Evolutionary conservation across 805 yeast species (phyloP).

Genomic region (Candida krabiensis): DNA sequence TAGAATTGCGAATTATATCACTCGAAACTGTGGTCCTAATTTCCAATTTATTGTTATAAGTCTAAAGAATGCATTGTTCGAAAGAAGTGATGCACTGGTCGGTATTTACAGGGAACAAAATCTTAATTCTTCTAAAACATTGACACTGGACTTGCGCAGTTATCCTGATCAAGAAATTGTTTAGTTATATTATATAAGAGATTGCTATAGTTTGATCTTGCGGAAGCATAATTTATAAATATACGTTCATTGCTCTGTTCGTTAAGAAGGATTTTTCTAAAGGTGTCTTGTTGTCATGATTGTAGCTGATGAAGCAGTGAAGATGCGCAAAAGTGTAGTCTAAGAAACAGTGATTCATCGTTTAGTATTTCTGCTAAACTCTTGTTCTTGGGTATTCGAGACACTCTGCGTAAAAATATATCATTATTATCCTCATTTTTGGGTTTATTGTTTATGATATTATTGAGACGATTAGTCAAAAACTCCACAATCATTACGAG

Average conservation of each 20-base stretch:
- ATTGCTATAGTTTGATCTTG: not conserved
- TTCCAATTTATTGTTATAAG: conserved; percentile 93
- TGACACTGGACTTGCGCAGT: conserved; percentile 69
- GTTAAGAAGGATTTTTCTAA: not conserved
- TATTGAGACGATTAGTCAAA: conserved; percentile 31
- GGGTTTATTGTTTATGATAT: conserved; percentile 14
- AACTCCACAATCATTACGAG: conserved; percentile 40
- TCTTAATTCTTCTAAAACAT: conserved; percentile 68
- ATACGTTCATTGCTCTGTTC: not conserved
- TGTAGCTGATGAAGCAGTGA: conserved; percentile 41
- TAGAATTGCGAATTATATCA: conserved; percentile 83
- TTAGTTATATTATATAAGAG: no score
- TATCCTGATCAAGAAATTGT: conserved; percentile 43
- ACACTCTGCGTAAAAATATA: conserved; percentile 55
- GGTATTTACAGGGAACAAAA: conserved; percentile 87
- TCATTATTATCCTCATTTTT: conserved; percentile 42
- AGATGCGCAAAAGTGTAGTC: conserved; percentile 65
- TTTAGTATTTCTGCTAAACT: conserved; percentile 54
- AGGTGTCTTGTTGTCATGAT: not conserved
- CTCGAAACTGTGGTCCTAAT: conserved; percentile 67
- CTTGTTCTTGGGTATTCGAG: conserved; percentile 49
- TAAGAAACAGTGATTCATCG: conserved; percentile 53
- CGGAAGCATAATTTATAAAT: no score
- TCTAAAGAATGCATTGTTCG: conserved; percentile 82
- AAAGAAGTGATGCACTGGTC: conserved; percentile 84